Percentiles rank a stretch among this genome's conserved stretches.
Evolutionary conservation across 2,329 filamentous ascomycete species (phyloP).

Genomic region (Trichoderma atroviride): DNA sequence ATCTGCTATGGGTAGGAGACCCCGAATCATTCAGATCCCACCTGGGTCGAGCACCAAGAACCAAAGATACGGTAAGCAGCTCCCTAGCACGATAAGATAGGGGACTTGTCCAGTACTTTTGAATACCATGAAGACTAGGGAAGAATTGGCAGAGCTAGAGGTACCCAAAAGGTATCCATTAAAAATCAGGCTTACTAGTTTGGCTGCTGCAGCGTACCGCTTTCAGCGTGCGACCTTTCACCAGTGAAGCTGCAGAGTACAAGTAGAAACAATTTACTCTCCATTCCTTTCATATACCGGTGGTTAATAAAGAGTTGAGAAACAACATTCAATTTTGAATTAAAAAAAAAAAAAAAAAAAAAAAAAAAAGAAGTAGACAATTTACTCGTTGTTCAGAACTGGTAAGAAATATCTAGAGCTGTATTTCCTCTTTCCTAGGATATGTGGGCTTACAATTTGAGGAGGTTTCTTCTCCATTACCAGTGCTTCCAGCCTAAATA

Average conservation of each 20-base stretch:
- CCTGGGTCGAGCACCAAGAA: constrained; percentile 1
- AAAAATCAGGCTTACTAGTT: not conserved
- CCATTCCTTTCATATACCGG: not conserved
- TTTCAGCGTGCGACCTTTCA: not conserved
- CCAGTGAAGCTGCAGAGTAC: not conserved
- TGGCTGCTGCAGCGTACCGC: not conserved
- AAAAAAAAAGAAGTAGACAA: not conserved
- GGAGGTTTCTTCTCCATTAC: not conserved
- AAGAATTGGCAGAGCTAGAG: not conserved
- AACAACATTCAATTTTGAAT: not conserved
- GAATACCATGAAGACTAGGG: not conserved
- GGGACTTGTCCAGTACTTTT: not conserved
- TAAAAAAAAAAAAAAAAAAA: not conserved
- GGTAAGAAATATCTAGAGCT: not conserved
- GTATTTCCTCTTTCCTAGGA: not conserved
- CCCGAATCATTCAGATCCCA: not conserved
- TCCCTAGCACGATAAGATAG: constrained; percentile 22
- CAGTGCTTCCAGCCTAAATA: not conserved
- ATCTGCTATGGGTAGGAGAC: constrained; percentile 2
- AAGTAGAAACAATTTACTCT: not conserved
- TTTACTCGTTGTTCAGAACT: no score
- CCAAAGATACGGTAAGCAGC: constrained; percentile 24
- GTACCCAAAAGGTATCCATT: not conserved
- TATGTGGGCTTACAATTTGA: not conserved
- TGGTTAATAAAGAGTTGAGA: not conserved